Base-by-base conservation (phyloP, 768 basidiomycete genomes). In the Trametes elegans region DNA sequence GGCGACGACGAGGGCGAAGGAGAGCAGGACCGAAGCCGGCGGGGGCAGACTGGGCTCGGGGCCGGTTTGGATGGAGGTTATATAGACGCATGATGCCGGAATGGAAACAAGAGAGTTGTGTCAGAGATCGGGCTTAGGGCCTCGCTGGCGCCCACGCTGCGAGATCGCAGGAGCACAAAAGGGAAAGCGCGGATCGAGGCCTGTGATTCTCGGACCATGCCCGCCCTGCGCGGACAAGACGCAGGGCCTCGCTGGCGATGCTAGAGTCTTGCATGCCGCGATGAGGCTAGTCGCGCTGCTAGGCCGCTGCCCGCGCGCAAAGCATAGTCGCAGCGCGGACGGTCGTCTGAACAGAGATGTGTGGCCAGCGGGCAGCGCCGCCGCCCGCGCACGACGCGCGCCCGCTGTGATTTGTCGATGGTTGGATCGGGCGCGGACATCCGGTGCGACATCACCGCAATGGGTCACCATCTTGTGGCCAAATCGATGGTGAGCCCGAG, bases 21-120 rank as follows among this genome's bases (percentile, higher is more conserved):
- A 43, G 34, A 19, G 34, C 10, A 21, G 14, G n/a, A 19, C 19
- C 18, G 10, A n/a, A n/a, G n/a, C n/a, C n/a, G n/a, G n/a, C n/a
- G n/a, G n/a, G n/a, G n/a, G n/a, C n/a, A n/a, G n/a, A n/a, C n/a
- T n/a, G n/a, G n/a, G n/a, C n/a, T n/a, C n/a, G n/a, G n/a, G n/a
- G n/a, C n/a, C n/a, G 18, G 29, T 31, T 10, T 7, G 16, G 43
- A 53, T 18, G 42, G 26, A 16, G 26, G 11, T 44, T 28, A 44
- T 44, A 36, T 44, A 53, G 34, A 19, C 42, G 42, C 42, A 35
- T 23, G 32, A 43, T 51, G 49, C 49, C 49, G 49, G 28, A 40
- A 51, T 43, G 23, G 50, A 36, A 19, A 52, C 23, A 36, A 44
- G 41, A 53, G 51, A 45, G 51, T 53, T 53, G 39, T 41, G 44